Evolutionary conservation across 2,329 filamentous ascomycete species (phyloP).

Genomic region (Parastagonospora avenae): DNA sequence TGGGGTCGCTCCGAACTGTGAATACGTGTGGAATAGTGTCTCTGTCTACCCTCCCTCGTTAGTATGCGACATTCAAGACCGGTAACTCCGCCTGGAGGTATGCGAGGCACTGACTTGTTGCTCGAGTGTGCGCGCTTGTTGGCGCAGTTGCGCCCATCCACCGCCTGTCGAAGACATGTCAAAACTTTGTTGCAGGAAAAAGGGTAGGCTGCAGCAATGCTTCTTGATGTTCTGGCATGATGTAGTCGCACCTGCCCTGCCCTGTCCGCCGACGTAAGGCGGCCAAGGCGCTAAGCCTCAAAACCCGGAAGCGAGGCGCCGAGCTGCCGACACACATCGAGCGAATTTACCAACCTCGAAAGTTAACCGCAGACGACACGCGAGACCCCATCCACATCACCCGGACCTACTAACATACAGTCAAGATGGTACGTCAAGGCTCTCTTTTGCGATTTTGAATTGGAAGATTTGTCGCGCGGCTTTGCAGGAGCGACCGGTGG

Average conservation of each 20-base stretch:
- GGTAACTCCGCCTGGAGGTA: constrained; percentile 15
- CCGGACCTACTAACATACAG: constrained; percentile 44
- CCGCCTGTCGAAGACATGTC: constrained; percentile 48
- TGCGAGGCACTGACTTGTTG: constrained; percentile 69
- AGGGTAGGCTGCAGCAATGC: constrained; percentile 10
- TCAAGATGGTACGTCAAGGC: constrained; percentile 46
- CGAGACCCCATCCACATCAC: constrained; percentile 45
- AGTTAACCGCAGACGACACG: constrained; percentile 41
- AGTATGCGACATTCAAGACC: constrained; percentile 22
- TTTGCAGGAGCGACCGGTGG: constrained; percentile 7
- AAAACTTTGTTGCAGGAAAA: neutral
- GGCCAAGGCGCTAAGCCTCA: constrained; percentile 29
- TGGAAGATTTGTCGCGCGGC: constrained; percentile 16
- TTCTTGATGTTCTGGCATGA: constrained; percentile 27
- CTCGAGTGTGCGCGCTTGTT: constrained; percentile 87
- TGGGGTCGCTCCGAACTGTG: constrained; percentile 82
- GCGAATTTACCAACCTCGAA: constrained; percentile 24
- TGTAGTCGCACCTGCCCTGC: constrained; percentile 22
- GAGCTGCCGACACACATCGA: constrained; percentile 23
- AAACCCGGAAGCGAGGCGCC: constrained; percentile 25
- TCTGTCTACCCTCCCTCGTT: constrained; percentile 69
- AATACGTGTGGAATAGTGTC: constrained; percentile 80
- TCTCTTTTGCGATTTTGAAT: constrained; percentile 17
- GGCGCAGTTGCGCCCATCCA: constrained; percentile 90
- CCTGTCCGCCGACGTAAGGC: constrained; percentile 23